phyloP scores from a whole-genome alignment of 83 land plant genomes.

The Picea abies region DNA sequence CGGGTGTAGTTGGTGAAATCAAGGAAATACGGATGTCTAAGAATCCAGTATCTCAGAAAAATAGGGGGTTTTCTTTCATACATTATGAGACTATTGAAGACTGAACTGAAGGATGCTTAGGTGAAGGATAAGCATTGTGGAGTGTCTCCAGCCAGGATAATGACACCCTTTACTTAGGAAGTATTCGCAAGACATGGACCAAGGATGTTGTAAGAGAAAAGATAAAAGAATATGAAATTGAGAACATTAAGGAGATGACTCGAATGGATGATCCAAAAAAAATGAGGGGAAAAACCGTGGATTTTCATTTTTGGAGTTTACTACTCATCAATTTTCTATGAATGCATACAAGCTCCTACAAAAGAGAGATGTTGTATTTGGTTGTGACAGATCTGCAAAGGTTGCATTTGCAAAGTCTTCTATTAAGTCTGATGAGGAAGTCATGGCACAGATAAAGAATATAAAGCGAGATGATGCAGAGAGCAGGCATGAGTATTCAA shows the following conservation, averaged over 20 bases:
- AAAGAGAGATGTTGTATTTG: slow-evolving; percentile 59
- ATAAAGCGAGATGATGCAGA: too few species aligned
- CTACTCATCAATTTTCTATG: too few species aligned
- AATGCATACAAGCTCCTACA: slow-evolving; percentile 46
- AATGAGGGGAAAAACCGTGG: slow-evolving; percentile 30
- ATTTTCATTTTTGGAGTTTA: too few species aligned
- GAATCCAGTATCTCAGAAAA: too few species aligned
- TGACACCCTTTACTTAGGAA: slow-evolving; percentile 50
- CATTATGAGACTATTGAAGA: slow-evolving; percentile 45
- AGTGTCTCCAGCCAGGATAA: slow-evolving; percentile 57
- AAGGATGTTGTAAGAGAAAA: slow-evolving; percentile 45
- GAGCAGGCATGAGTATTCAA: too few species aligned
- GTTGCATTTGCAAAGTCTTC: too few species aligned
- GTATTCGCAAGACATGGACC: slow-evolving; percentile 65
- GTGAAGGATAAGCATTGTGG: slow-evolving; percentile 45
- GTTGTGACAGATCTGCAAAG: slow-evolving; percentile 23
- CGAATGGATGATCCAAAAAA: slow-evolving; percentile 36
- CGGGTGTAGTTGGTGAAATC: too few species aligned
- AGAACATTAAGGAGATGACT: too few species aligned
- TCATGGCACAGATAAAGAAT: slow-evolving; percentile 40
- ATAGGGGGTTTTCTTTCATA: slow-evolving; percentile 62
- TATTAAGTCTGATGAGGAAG: background rate
- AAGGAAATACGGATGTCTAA: too few species aligned
- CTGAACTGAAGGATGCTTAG: slow-evolving; percentile 48
- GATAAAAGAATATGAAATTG: slow-evolving; percentile 16